phyloP scores from a whole-genome alignment of 75 land plant genomes.

The Azolla pinnata region DNA sequence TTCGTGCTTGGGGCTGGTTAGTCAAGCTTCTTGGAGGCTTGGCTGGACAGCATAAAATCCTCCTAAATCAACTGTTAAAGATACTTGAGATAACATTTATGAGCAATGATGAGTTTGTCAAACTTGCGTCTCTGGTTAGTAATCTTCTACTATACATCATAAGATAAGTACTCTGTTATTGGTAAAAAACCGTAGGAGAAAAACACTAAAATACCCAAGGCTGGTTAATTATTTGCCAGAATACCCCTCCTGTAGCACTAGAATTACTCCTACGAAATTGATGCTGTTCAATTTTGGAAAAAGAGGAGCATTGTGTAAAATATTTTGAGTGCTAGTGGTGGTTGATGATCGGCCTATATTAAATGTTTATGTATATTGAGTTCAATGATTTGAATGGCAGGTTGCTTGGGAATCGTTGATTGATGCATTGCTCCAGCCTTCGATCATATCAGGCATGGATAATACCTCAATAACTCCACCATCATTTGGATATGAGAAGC shows the following conservation, averaged over 20 bases:
- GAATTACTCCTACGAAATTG: neutral
- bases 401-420: slow-evolving; percentile 56
- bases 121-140: slow-evolving; percentile 25
- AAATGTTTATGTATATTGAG: too few species aligned
- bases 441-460: slow-evolving; percentile 2
- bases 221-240: too few species aligned
- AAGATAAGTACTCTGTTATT: too few species aligned
- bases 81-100: slow-evolving; percentile 40
- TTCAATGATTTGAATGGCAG: too few species aligned
- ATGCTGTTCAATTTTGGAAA: neutral
- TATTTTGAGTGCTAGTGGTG: too few species aligned
- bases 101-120: slow-evolving; percentile 21
- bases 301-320: too few species aligned
- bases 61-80: slow-evolving; percentile 58
- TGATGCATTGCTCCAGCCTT: slow-evolving; percentile 32
- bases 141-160: too few species aligned
- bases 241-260: neutral
- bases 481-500: neutral
- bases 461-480: neutral
- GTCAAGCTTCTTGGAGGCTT: slow-evolving; percentile 36
- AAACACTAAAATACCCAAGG: too few species aligned
- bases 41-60: slow-evolving; percentile 18
- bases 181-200: too few species aligned
- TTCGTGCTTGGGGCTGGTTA: slow-evolving; percentile 66
- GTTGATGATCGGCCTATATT: too few species aligned